phyloP scores from a whole-genome alignment of 108 stramenopile species.

The Nitzschia sp. region DNA sequence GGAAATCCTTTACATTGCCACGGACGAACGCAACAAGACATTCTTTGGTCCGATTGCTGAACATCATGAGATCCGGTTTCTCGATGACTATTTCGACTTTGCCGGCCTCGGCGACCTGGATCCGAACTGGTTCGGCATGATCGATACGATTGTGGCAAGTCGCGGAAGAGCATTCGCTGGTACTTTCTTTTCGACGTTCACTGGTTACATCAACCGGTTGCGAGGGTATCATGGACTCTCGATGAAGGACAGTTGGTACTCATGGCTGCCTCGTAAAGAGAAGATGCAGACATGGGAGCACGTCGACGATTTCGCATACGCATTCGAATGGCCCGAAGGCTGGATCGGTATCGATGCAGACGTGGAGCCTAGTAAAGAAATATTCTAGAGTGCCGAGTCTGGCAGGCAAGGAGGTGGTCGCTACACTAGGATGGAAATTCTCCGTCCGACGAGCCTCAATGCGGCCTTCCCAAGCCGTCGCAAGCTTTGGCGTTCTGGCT shows the following conservation, averaged over 20 bases:
- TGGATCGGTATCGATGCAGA: slow-evolving; percentile 84
- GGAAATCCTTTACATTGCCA: slow-evolving; percentile 80
- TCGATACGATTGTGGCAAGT: slow-evolving; percentile 90
- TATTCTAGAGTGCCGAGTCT: slow-evolving; percentile 50
- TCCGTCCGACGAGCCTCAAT: too few species aligned
- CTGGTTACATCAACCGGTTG: slow-evolving; percentile 91
- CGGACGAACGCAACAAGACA: slow-evolving; percentile 80
- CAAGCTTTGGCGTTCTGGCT: too few species aligned
- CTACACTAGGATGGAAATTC: too few species aligned
- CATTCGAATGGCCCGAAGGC: slow-evolving; percentile 72
- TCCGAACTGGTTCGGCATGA: slow-evolving; percentile 91
- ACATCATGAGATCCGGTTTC: slow-evolving; percentile 69
- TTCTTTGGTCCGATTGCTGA: slow-evolving; percentile 80
- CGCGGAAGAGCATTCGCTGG: slow-evolving; percentile 87
- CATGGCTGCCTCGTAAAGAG: slow-evolving; percentile 59
- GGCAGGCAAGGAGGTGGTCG: too few species aligned
- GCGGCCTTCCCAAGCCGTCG: too few species aligned
- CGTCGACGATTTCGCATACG: slow-evolving; percentile 38
- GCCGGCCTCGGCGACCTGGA: slow-evolving; percentile 70
- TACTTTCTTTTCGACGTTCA: slow-evolving; percentile 92
- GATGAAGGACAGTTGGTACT: slow-evolving; percentile 71
- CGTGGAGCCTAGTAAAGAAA: slow-evolving; percentile 46
- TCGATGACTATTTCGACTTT: slow-evolving; percentile 74
- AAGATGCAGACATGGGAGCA: slow-evolving; percentile 58
- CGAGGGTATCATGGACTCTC: slow-evolving; percentile 78